A percentile compares a stretch with the other conserved stretches of the same genome.
Conservation (phyloP, 345 rosid genomes). For the Arabis alpina region DNA sequence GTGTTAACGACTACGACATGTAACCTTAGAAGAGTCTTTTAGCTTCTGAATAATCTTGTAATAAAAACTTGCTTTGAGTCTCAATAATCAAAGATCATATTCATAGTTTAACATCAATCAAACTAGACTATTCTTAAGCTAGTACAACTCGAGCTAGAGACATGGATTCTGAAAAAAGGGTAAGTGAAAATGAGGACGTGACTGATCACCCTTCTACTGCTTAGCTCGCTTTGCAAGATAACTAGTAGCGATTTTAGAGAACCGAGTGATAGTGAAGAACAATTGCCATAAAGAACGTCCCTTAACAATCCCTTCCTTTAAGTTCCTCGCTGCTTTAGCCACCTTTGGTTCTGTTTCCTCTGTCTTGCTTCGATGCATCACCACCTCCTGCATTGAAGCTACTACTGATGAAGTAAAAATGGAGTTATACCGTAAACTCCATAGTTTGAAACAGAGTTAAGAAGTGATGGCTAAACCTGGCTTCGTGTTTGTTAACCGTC, state of each 20-base stretch:
- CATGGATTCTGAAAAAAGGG: background rate
- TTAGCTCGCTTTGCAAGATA: slow-evolving; percentile 54
- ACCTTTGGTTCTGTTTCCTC: slow-evolving; percentile 50
- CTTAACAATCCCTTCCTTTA: slow-evolving; percentile 68
- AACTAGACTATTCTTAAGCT: slow-evolving; percentile 34
- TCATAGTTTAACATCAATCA: slow-evolving; percentile 24
- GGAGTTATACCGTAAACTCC: slow-evolving; percentile 45
- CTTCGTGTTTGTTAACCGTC: slow-evolving; percentile 53
- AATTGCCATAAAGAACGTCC: slow-evolving; percentile 64
- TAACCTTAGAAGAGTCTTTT: slow-evolving; percentile 7
- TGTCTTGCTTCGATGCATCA: slow-evolving; percentile 46
- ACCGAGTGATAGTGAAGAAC: slow-evolving; percentile 51
- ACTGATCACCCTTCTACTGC: slow-evolving; percentile 38
- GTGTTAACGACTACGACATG: slow-evolving; percentile 38
- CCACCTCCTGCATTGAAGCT: slow-evolving; percentile 74
- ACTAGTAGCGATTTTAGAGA: slow-evolving; percentile 52
- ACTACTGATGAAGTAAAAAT: slow-evolving; percentile 71
- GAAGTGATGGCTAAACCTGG: slow-evolving; percentile 46
- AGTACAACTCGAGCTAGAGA: slow-evolving; percentile 19
- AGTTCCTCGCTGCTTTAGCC: slow-evolving; percentile 61
- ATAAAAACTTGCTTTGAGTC: slow-evolving; percentile 15
- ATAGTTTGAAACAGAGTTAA: background rate
- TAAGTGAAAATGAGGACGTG: background rate
- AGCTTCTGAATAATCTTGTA: slow-evolving; percentile 9
- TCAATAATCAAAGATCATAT: slow-evolving; percentile 19